Base-by-base conservation (phyloP, 805 yeast species). In the Saitoella complicata region DNA sequence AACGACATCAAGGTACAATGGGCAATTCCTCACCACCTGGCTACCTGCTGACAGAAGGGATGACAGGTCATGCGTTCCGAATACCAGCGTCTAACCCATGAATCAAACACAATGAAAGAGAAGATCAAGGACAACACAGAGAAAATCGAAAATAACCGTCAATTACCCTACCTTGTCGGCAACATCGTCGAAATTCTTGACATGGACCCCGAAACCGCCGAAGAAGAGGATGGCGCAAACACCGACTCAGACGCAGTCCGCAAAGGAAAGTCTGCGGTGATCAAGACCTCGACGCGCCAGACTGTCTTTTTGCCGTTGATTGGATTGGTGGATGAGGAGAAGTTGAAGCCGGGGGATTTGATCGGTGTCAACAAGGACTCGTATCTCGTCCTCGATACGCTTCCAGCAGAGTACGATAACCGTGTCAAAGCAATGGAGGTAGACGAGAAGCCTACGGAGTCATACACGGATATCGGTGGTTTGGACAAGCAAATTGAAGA, bases 341-440 rank as follows among this genome's bases (percentile, higher is more conserved):
- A 71, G n/a, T 71, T 91, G 54, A 88, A 83, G 63, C 99, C 99
- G n/a, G 93, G 93, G 54, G 98, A 91, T 59, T 70, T 91, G 55
- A 93, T 91, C 48, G 98, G 99, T 56, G 98, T 91, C 45, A 91
- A 91, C 63, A 91, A 91, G 65, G 99, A 91, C 61, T 83, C 95
- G 6, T 91, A 87, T 59, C 71, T 91, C 53, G 81, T 91, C 44
- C 71, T 91, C 55, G 98, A 91, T 64, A 86, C 94, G 6, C 70
- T 91, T 52, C 98, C 98, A 7, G 86, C 95, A 2, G 98, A 91
- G 64, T 91, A 91, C 60, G 99, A 91, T 63, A 81, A 94, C 45
- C 75, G 98, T 56, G 99, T 91, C 43, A 91, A 91, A 66, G 97
- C 97, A 8, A 84, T 91, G 99, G 98, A 91, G 63, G 98, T 91